Conservation (phyloP, 1,284 basidiomycete genomes). For the Anthracocystis panici-leucophaei region DNA sequence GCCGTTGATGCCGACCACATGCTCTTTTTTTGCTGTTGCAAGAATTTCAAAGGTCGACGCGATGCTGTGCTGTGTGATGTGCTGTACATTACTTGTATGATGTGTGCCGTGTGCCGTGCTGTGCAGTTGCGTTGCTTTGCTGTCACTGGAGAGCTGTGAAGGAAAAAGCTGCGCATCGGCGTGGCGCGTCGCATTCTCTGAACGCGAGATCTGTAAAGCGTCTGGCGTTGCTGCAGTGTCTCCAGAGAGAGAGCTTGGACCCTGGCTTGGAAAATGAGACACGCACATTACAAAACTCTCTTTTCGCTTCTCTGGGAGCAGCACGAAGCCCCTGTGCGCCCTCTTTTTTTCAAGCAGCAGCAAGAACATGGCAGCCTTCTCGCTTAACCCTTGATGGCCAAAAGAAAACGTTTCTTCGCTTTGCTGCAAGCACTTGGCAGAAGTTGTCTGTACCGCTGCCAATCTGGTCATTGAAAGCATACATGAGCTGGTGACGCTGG, state of each 20-base stretch:
- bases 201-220: not conserved
- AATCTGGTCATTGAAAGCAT: too few relatives aligned
- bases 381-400: not conserved
- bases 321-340: conserved; percentile 2
- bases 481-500: too few relatives aligned
- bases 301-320: not conserved
- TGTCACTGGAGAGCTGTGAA: not conserved
- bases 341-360: not conserved
- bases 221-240: not conserved
- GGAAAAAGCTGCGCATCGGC: conserved; percentile 1
- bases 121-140: conserved; percentile 3
- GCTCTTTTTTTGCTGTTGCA: not conserved
- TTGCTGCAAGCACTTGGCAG: not conserved
- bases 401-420: not conserved
- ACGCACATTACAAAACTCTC: not conserved
- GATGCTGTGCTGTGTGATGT: not conserved
- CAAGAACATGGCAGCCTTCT: not conserved
- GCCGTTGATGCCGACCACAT: not conserved
- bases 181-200: conserved; percentile 3
- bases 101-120: not conserved
- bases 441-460: not conserved
- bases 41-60: not conserved
- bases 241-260: not conserved
- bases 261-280: not conserved
- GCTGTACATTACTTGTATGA: too few relatives aligned